Conservation (phyloP, 2,329 filamentous ascomycete genomes). For the Alternaria dauci region DNA sequence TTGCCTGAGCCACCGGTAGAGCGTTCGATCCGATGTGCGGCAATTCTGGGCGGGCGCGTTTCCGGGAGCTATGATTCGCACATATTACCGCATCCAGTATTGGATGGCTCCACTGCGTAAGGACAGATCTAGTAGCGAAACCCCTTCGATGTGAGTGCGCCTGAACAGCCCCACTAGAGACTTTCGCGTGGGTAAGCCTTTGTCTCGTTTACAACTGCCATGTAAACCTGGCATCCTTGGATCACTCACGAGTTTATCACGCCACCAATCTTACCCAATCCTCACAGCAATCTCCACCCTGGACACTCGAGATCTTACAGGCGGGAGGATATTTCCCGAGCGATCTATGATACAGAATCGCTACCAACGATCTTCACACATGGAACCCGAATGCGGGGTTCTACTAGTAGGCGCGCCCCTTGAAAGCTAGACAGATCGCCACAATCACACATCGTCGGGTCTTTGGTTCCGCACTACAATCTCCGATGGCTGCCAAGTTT, state of each 20-base stretch:
- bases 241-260: background rate
- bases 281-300: constrained; percentile 5
- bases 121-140: background rate
- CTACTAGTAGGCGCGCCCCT: constrained; percentile 2
- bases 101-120: background rate
- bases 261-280: background rate
- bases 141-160: background rate
- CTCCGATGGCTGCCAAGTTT: background rate
- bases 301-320: background rate
- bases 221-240: constrained; percentile 1
- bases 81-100: constrained; percentile 9
- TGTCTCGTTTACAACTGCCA: background rate
- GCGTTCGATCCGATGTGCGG: constrained; percentile 8
- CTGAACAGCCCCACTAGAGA: background rate
- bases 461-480: constrained; percentile 2
- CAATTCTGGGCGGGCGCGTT: background rate
- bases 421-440: background rate
- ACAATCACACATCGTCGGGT: constrained; percentile 4
- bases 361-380: constrained; percentile 9
- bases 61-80: constrained; percentile 10
- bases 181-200: background rate
- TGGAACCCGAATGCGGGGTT: constrained; percentile 9
- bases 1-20: constrained; percentile 11
- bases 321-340: constrained; percentile 4
- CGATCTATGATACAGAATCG: constrained; percentile 5